Evolutionary conservation across 805 yeast genomes (phyloP), one percentile per base, ranked within the genome.

Genomic region (Yamadazyma olivae): DNA sequence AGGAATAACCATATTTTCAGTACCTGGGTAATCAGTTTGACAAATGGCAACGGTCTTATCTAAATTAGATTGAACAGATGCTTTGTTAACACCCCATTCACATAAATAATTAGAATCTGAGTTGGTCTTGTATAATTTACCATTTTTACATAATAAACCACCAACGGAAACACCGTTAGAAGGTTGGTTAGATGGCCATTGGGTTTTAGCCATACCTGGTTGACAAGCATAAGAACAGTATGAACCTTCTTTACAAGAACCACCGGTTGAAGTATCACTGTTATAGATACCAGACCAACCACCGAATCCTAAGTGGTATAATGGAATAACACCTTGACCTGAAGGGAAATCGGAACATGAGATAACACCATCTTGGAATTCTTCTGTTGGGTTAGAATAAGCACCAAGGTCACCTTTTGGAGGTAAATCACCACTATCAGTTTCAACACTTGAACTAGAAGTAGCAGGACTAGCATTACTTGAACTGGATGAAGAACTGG

Each of bases 21-120:
- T 77, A 64, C 89, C 89, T 52, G 89, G 89, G 66, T 81, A 81
- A 61, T 81, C 89, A 44, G 89, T 81, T 71, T 86, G 75, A 63
- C 89, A 81, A 41, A 81, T 68, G 30, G 87, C 80, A 44, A 82
- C 81, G 30, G 67, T 64, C 41, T 75, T 56, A 44, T 53, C 53
- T 38, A 79, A 57, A 44, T 79, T 59, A 41, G 77, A 72, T 29
- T 64, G 70, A 39, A 79, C 83, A 35, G 53, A 49, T 35, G 86
- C 84, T 34, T 73, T 56, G 39, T 76, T 57, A 28, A 56, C 59
- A 47, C 83, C 88, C 80, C 83, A 75, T 57, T 70, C 77, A 72
- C 89, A 82, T 53, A 82, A 67, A 63, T 71, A 65, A 35, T 75
- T 66, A 27, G 62, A 33, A 51, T 66, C 61, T 5, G 68, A 46